A percentile compares a stretch with the other conserved stretches of the same genome.
phyloP scores from a whole-genome alignment of 1,284 basidiomycete species.

The Irpex rosettiformis region DNA sequence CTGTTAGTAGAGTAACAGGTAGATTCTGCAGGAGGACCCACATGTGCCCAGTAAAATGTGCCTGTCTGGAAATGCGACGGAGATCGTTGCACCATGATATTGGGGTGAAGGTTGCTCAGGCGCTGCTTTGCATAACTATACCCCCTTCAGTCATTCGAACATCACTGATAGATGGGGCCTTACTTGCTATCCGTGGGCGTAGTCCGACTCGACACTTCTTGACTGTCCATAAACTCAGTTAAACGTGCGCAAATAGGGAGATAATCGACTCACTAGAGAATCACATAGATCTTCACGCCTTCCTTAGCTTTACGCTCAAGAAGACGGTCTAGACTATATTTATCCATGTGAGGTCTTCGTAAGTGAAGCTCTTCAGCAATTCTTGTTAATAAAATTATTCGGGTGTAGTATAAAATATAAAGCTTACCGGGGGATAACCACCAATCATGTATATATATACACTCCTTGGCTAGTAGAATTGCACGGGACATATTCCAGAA shows the following conservation, averaged over 20 bases:
- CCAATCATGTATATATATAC: slow-evolving; percentile 95
- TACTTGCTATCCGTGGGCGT: slow-evolving; percentile 91
- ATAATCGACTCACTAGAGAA: slow-evolving; percentile 78
- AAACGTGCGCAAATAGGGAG: not conserved
- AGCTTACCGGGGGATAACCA: slow-evolving; percentile 85
- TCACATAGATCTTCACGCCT: slow-evolving; percentile 96
- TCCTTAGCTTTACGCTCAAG: slow-evolving; percentile 92
- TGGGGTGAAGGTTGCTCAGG: slow-evolving; percentile 84
- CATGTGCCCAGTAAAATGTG: slow-evolving; percentile 98
- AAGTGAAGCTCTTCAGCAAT: slow-evolving; percentile 69
- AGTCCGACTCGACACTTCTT: slow-evolving; percentile 96
- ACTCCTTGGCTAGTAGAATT: slow-evolving; percentile 86
- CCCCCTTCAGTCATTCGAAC: not conserved
- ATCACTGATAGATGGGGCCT: slow-evolving; percentile 23
- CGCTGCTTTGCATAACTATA: slow-evolving; percentile 86
- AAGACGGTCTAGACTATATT: slow-evolving; percentile 87
- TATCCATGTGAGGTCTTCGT: slow-evolving; percentile 79
- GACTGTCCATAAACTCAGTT: slow-evolving; percentile 42
- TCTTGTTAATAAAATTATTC: slow-evolving; percentile 14
- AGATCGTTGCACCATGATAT: slow-evolving; percentile 95
- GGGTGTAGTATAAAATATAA: not conserved
- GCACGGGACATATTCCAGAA: slow-evolving; percentile 98
- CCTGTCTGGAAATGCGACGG: slow-evolving; percentile 98
- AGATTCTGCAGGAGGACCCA: too few relatives aligned
- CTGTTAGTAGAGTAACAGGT: too few relatives aligned